phyloP scores from a whole-genome alignment of 495 filamentous ascomycete species.

The Collariella sp. region DNA sequence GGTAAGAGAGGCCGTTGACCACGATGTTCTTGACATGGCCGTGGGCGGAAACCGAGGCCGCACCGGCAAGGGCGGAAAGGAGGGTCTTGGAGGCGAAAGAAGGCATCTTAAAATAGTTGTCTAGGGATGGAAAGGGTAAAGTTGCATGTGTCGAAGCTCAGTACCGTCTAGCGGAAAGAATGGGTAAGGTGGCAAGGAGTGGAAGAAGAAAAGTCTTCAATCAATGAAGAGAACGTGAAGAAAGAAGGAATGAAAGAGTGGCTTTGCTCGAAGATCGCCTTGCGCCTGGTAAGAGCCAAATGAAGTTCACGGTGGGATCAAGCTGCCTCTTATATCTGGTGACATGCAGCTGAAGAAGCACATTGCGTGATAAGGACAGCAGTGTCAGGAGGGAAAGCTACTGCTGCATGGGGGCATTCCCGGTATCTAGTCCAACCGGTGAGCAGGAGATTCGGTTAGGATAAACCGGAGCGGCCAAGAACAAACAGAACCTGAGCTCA shows the following conservation, averaged over 20 bases:
- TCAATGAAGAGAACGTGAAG: conserved; percentile 24
- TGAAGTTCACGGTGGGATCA: neutral
- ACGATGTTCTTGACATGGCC: conserved; percentile 53
- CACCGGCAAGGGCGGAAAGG: conserved; percentile 40
- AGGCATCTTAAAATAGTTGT: conserved; percentile 21
- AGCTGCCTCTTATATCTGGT: conserved; percentile 6
- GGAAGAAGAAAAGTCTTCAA: conserved; percentile 21
- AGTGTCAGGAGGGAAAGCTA: neutral
- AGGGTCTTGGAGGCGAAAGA: conserved; percentile 22
- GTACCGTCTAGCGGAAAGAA: conserved; percentile 21
- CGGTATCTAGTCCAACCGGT: neutral
- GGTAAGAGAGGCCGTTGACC: conserved; percentile 47
- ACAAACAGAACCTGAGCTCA: conserved; percentile 8
- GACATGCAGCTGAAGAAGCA: neutral
- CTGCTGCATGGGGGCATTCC: conserved; percentile 6
- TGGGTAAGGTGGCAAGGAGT: conserved; percentile 4
- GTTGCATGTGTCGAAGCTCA: conserved; percentile 1
- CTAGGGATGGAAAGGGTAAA: neutral
- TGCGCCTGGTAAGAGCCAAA: conserved; percentile 15
- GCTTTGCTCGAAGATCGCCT: conserved; percentile 13
- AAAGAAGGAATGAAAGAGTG: conserved; percentile 18
- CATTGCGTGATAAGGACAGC: neutral
- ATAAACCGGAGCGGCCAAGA: neutral
- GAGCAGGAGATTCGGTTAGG: neutral
- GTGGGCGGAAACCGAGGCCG: conserved; percentile 50